These are phyloP conservation scores for Colletotrichum liaoningense DNA, from an alignment of 2,329 filamentous ascomycete species.

Conservation along the genomic window DNA sequence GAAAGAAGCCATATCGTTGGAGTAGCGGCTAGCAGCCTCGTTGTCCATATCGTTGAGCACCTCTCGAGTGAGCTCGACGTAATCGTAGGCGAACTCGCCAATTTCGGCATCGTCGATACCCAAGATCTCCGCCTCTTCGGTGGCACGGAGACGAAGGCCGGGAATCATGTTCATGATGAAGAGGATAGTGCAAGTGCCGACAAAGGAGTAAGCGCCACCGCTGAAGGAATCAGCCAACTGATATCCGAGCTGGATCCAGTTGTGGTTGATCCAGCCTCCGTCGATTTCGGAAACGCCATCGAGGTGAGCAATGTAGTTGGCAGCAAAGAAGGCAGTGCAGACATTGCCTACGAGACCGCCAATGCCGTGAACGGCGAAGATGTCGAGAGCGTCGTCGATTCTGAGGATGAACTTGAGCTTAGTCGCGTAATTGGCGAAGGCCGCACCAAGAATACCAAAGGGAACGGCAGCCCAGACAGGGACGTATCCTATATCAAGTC, in stretches of 20 bases:
- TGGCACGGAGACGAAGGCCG: constrained; percentile 78
- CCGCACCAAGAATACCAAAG: constrained; percentile 80
- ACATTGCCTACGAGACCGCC: constrained; percentile 85
- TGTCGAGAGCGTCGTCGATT: constrained; percentile 88
- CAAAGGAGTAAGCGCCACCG: constrained; percentile 83
- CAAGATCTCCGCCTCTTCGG: constrained; percentile 82
- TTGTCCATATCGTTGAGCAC: constrained; percentile 60
- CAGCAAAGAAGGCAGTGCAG: constrained; percentile 84
- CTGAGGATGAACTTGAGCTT: constrained; percentile 88
- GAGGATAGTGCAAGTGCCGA: constrained; percentile 81
- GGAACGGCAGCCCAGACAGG: constrained; percentile 86
- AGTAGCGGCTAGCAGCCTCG: constrained; percentile 57
- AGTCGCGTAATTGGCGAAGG: constrained; percentile 88
- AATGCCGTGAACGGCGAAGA: constrained; percentile 85
- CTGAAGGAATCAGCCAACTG: constrained; percentile 85
- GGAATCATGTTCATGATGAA: constrained; percentile 84
- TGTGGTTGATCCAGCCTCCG: constrained; percentile 85
- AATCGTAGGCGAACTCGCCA: constrained; percentile 96
- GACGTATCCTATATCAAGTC: constrained; percentile 67
- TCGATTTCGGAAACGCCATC: constrained; percentile 75
- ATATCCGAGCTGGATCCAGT: constrained; percentile 87
- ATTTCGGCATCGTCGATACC: constrained; percentile 92
- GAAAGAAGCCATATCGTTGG: constrained; percentile 51
- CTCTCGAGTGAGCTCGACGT: constrained; percentile 81
- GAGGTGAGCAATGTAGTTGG: constrained; percentile 85